phyloP scores from a whole-genome alignment of 2,329 filamentous ascomycete genomes.

The Pezicula rhizophila region DNA sequence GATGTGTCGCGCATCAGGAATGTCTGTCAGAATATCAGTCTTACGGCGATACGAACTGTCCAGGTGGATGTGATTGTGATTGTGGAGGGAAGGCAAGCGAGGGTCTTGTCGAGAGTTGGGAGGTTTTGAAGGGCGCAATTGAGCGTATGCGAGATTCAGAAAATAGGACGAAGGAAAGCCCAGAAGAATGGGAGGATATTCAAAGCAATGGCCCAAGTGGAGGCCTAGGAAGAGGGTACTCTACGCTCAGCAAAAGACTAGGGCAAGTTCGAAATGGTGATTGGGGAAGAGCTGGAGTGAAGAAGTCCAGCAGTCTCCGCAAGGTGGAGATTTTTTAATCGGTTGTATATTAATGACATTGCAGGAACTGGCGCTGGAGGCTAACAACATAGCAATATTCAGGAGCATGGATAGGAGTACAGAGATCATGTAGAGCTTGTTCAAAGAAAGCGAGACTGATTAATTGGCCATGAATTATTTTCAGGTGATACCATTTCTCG shows the following conservation, averaged over 20 bases:
- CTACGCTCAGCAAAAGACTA: constrained; percentile 22
- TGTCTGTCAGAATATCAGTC: constrained; percentile 34
- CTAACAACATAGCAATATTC: not conserved
- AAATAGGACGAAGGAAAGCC: constrained; percentile 2
- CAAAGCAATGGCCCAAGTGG: constrained; percentile 7
- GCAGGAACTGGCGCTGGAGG: not conserved
- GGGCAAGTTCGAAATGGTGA: constrained; percentile 22
- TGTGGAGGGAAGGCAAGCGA: constrained; percentile 51
- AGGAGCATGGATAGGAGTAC: not conserved
- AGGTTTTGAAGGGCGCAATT: constrained; percentile 41
- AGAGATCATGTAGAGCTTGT: not conserved
- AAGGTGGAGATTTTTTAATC: constrained; percentile 18
- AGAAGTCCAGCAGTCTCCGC: constrained; percentile 23
- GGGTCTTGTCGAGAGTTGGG: constrained; percentile 56
- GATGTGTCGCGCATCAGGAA: constrained; percentile 53
- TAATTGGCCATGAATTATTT: too few relatives aligned
- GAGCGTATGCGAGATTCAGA: constrained; percentile 21
- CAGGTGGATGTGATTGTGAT: constrained; percentile 59
- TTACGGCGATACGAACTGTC: constrained; percentile 44
- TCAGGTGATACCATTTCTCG: too few relatives aligned
- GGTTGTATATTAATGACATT: not conserved
- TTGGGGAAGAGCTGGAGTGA: constrained; percentile 19
- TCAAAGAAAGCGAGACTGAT: too few relatives aligned
- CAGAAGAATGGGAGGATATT: constrained; percentile 10
- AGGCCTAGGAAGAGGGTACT: constrained; percentile 19